Percentiles rank a stretch among this genome's conserved stretches.
Evolutionary conservation across 345 rosid genomes (phyloP).

Genomic region (Angophora floribunda): DNA sequence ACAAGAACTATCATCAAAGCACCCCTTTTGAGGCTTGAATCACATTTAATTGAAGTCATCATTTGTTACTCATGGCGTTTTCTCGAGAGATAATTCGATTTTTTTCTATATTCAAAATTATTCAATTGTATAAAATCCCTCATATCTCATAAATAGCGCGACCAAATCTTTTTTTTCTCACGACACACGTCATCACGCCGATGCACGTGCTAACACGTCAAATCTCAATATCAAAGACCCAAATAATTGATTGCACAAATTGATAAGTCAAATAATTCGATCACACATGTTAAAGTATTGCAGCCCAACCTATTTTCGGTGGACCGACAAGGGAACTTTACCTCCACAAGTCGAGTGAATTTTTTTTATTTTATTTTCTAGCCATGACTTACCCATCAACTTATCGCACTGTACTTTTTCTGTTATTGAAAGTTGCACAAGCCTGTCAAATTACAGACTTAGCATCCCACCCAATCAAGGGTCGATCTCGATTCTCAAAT

Average conservation of each 20-base stretch:
- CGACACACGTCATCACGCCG: accelerated
- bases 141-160: neutral
- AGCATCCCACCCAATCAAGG: neutral
- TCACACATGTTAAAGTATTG: neutral
- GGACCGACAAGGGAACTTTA: neutral
- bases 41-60: neutral
- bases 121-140: neutral
- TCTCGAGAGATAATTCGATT: neutral
- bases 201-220: neutral
- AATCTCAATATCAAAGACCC: neutral
- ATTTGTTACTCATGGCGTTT: neutral
- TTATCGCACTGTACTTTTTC: neutral
- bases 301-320: neutral
- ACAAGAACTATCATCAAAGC: neutral
- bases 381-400: neutral
- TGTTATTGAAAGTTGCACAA: neutral
- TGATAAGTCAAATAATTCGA: neutral
- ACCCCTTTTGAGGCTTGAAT: neutral
- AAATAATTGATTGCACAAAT: neutral
- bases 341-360: neutral
- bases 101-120: neutral
- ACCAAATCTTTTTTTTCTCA: neutral
- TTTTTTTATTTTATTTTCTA: accelerated
- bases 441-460: neutral
- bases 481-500: neutral